These are phyloP conservation scores for Basipetospora chlamydospora DNA, from an alignment of 2,329 filamentous ascomycete genomes.

Conservation along the genomic window DNA sequence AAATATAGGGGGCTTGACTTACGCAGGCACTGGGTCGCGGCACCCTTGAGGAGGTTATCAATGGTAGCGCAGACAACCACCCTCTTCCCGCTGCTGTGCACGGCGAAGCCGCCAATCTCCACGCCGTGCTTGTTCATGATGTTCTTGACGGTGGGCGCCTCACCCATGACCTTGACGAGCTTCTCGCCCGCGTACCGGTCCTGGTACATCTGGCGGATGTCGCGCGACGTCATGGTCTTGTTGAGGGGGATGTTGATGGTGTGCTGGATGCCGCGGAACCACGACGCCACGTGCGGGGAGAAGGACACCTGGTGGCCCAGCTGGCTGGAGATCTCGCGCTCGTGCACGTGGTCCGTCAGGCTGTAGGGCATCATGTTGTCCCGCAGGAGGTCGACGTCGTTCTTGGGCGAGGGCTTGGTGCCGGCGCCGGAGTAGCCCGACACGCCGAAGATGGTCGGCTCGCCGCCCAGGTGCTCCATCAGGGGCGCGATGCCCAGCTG, in stretches of 20 bases:
- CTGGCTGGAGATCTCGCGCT: constrained; percentile 73
- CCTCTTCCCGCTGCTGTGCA: constrained; percentile 75
- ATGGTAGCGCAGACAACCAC: constrained; percentile 92
- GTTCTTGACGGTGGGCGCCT: constrained; percentile 66
- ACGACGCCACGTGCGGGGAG: constrained; percentile 85
- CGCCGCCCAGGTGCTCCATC: constrained; percentile 58
- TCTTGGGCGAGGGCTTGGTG: constrained; percentile 88
- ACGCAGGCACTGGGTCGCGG: constrained; percentile 84
- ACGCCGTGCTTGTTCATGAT: constrained; percentile 78
- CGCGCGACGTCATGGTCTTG: constrained; percentile 74
- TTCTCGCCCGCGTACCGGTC: constrained; percentile 93
- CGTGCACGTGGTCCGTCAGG: constrained; percentile 87
- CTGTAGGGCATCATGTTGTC: constrained; percentile 88
- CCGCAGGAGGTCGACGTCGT: constrained; percentile 67
- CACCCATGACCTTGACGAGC: constrained; percentile 82
- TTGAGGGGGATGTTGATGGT: constrained; percentile 82
- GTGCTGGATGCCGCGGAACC: constrained; percentile 92
- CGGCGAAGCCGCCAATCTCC: constrained; percentile 91
- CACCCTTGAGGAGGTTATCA: constrained; percentile 87
- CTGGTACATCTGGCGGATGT: constrained; percentile 89
- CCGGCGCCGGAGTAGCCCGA: constrained; percentile 91
- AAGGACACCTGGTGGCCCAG: constrained; percentile 66
- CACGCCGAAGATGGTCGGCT: constrained; percentile 77
- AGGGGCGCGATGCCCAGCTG: constrained; percentile 81
- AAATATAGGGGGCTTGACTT: constrained; percentile 26